Evolutionary conservation across 2,329 filamentous ascomycete genomes (phyloP), one percentile per base, ranked within the genome.

Genomic region (Verticillium klebahnii): DNA sequence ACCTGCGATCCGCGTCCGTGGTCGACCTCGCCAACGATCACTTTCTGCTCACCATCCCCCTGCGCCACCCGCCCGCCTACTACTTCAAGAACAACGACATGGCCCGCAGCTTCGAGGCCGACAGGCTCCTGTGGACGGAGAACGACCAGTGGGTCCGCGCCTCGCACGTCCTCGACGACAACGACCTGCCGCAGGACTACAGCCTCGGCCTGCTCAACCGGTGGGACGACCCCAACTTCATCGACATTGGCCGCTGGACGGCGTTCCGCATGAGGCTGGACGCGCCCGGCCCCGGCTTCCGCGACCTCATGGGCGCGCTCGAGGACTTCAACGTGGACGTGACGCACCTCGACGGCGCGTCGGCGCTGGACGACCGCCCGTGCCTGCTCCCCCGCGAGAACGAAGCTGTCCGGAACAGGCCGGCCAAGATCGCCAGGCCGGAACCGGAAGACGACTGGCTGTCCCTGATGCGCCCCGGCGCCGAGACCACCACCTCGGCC

Each of bases 261-360:
- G 80, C 81, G 0, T 82, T 86, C 61, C 76, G 79, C 57, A 68
- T 87, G n/a, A 67, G 75, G 0, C 69, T 87, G 5, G 61, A 71
- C 2, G 66, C 62, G 2, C 45, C 45, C 23, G 45, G 45, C n/a
- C 45, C 23, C 9, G 11, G 23, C 45, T 23, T 52, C 12, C 59
- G 63, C 2, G 65, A 70, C 7, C 76, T 90, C 23, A 75, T 80
- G 4, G 71, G 76, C 9, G 84, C 84, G 1, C 78, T 97, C 1
- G 77, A 79, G 12, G 90, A 96, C 65, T 90, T 90, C 75, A 96
- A 96, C 63, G 80, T 97, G 57, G 70, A 76, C 0, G 75, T 89
- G 17, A 31, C 17, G 12, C 12, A 31, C 60, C 31, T 19, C 62
- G 3, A 65, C 61, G 55, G 64, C 17, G 14, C 14, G 2, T 23